Percentiles rank a stretch among this genome's conserved stretches.
phyloP scores from a whole-genome alignment of 345 rosid species.

The Psidium friedrichsthalianum region DNA sequence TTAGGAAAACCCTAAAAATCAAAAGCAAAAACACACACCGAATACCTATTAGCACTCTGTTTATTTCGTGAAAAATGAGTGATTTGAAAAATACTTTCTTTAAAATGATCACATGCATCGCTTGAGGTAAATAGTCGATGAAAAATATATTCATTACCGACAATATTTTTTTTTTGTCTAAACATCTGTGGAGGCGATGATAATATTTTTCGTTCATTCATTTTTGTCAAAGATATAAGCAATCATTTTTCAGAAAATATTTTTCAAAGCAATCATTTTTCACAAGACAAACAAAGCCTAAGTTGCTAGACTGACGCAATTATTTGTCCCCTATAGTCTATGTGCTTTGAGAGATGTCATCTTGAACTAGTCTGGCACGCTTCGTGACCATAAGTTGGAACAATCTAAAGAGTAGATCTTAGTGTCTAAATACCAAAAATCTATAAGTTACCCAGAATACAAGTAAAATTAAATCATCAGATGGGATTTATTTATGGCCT shows the following conservation, averaged over 20 bases:
- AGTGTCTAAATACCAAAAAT: background rate
- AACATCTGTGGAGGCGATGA: too few species aligned
- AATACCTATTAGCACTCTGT: background rate
- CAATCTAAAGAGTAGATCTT: background rate
- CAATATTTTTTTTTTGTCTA: too few species aligned
- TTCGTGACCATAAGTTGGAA: background rate
- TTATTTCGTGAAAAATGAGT: too few species aligned
- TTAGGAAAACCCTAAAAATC: background rate
- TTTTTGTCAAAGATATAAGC: too few species aligned
- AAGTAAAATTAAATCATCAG: background rate
- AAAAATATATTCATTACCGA: too few species aligned
- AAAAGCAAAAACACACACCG: background rate
- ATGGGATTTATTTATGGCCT: background rate
- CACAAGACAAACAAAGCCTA: too few species aligned
- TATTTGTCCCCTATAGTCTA: accelerated
- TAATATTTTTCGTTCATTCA: too few species aligned
- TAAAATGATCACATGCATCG: too few species aligned
- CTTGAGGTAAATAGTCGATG: too few species aligned
- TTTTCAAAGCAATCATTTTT: too few species aligned
- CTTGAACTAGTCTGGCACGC: background rate
- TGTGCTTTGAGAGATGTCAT: background rate
- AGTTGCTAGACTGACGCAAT: background rate
- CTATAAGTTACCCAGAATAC: background rate
- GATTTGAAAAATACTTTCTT: too few species aligned
- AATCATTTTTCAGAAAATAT: too few species aligned